phyloP scores from a whole-genome alignment of 495 filamentous ascomycete genomes.

The Aspergillus kassunensis region DNA sequence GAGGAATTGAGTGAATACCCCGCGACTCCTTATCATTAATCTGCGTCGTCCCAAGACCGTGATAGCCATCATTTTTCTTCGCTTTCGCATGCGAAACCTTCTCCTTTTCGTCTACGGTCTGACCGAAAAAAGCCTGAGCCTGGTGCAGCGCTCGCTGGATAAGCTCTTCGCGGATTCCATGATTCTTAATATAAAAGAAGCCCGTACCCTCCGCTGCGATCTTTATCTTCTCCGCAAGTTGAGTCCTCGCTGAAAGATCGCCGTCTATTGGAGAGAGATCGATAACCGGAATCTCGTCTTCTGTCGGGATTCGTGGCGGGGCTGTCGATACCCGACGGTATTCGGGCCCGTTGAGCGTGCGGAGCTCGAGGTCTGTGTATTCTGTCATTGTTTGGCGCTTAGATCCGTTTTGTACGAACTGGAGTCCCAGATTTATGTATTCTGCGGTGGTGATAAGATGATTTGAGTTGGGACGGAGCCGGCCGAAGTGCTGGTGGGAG shows the following conservation, averaged over 20 bases:
- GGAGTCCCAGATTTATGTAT: too few species aligned
- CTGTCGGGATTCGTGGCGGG: slow-evolving; percentile 25
- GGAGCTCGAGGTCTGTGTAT: slow-evolving; percentile 33
- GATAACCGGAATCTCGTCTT: slow-evolving; percentile 55
- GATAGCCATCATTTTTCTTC: slow-evolving; percentile 30
- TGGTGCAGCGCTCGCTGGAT: slow-evolving; percentile 36
- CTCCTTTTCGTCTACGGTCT: slow-evolving; percentile 37
- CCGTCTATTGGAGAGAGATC: slow-evolving; percentile 43
- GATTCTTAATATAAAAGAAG: slow-evolving; percentile 55
- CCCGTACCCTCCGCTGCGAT: slow-evolving; percentile 45
- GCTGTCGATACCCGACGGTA: slow-evolving; percentile 34
- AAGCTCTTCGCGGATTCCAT: slow-evolving; percentile 45
- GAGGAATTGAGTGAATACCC: slow-evolving; percentile 11
- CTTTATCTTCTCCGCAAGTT: slow-evolving; percentile 36
- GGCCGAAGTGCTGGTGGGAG: too few species aligned
- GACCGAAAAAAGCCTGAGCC: slow-evolving; percentile 45
- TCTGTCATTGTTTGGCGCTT: slow-evolving; percentile 6
- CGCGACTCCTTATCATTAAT: slow-evolving; percentile 27
- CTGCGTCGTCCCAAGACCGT: slow-evolving; percentile 23
- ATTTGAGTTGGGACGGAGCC: too few species aligned
- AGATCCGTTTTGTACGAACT: too few species aligned
- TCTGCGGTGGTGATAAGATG: too few species aligned
- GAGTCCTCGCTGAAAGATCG: slow-evolving; percentile 31
- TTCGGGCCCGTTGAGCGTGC: slow-evolving; percentile 24
- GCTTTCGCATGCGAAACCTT: slow-evolving; percentile 21